phyloP scores from a whole-genome alignment of 148 eudicot genomes.

The Drosera capensis region DNA sequence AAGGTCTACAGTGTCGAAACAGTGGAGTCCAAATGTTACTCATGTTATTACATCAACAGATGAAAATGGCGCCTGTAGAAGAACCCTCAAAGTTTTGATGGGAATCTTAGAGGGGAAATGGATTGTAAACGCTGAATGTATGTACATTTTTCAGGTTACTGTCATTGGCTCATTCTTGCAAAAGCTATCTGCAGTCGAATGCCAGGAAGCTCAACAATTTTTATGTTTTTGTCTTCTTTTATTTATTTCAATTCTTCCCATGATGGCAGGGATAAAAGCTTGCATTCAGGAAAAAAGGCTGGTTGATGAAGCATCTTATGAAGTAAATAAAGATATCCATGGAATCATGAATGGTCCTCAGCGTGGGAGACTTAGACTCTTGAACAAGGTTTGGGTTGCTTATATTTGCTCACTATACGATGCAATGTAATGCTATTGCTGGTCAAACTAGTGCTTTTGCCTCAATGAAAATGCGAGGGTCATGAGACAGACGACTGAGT shows the following conservation, averaged over 20 bases:
- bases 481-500: too few species aligned
- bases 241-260: slow-evolving; percentile 2
- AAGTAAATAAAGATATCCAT: slow-evolving; percentile 59
- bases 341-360: slow-evolving; percentile 69
- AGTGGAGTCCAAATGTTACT: slow-evolving; percentile 62
- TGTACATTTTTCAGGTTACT: slow-evolving; percentile 10
- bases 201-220: not conserved
- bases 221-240: too few species aligned
- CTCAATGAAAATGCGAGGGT: too few species aligned
- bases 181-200: too few species aligned
- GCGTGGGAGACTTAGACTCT: slow-evolving; percentile 62
- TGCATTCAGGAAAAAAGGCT: slow-evolving; percentile 41
- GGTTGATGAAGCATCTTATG: slow-evolving; percentile 63
- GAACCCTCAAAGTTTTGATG: slow-evolving; percentile 85
- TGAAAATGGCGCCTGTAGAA: slow-evolving; percentile 70
- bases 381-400: slow-evolving; percentile 87
- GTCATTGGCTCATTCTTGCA: not conserved
- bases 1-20: slow-evolving; percentile 37
- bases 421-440: too few species aligned
- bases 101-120: slow-evolving; percentile 95
- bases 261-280: slow-evolving; percentile 67
- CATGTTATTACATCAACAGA: slow-evolving; percentile 76
- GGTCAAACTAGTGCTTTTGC: too few species aligned
- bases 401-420: too few species aligned
- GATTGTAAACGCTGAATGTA: slow-evolving; percentile 55